Percentiles rank a stretch among this genome's conserved stretches.
These are phyloP conservation scores for Suillus luteus DNA, from an alignment of 768 basidiomycete species.

Conservation along the genomic window DNA sequence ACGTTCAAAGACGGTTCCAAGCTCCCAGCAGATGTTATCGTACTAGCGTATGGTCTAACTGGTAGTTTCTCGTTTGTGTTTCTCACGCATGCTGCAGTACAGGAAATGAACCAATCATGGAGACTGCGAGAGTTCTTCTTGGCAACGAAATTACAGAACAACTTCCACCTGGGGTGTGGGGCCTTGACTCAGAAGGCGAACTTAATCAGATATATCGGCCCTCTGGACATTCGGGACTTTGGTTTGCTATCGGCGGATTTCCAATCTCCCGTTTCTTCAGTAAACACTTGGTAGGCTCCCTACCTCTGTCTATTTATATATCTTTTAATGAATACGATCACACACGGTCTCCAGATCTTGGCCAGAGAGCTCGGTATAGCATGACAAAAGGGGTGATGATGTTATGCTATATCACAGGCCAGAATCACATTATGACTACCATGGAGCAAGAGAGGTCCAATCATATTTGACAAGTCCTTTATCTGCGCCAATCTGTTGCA, in stretches of 20 bases:
- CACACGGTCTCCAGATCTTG: slow-evolving; percentile 2
- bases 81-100: too few species aligned
- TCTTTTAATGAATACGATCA: neutral
- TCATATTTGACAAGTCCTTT: slow-evolving; percentile 58
- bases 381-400: neutral
- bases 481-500: slow-evolving; percentile 88
- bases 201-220: slow-evolving; percentile 1
- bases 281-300: slow-evolving; percentile 1
- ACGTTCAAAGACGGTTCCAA: too few species aligned
- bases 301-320: neutral
- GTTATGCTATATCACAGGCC: neutral
- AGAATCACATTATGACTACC: slow-evolving; percentile 39
- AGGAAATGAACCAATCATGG: too few species aligned
- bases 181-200: neutral
- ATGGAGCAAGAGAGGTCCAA: slow-evolving; percentile 61
- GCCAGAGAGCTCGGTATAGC: neutral
- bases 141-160: too few species aligned
- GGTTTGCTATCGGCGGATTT: neutral
- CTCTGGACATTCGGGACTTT: slow-evolving; percentile 3
- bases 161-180: neutral
- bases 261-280: neutral
- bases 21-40: too few species aligned
- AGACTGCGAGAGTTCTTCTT: too few species aligned
- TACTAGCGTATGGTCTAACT: too few species aligned
- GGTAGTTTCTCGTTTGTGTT: too few species aligned